These are phyloP conservation scores for Byssoonygena ceratinophila DNA, from an alignment of 2,329 filamentous ascomycete species.

Conservation along the genomic window DNA sequence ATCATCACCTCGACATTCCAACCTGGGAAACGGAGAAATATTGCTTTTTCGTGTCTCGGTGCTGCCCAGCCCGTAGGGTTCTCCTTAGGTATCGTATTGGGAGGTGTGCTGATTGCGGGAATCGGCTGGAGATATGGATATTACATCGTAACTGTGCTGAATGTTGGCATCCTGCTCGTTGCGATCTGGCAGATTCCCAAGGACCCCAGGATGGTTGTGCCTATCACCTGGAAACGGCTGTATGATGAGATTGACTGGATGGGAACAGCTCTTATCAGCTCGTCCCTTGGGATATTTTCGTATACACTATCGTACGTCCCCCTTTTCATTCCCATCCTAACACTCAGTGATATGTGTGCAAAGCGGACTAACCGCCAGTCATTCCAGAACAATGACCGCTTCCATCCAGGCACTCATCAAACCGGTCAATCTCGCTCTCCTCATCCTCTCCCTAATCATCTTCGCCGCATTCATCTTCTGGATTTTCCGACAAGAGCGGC, in stretches of 20 bases:
- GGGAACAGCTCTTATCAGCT: conserved; percentile 39
- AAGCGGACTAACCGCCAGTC: background rate
- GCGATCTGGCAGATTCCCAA: conserved; percentile 13
- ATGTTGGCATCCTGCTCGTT: conserved; percentile 8
- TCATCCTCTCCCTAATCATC: conserved; percentile 18
- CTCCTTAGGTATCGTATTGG: conserved; percentile 39
- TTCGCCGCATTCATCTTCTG: conserved; percentile 43
- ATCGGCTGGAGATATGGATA: conserved; percentile 47
- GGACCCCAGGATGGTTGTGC: conserved; percentile 11
- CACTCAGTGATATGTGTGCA: background rate
- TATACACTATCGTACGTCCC: conserved; percentile 42
- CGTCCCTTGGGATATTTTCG: conserved; percentile 41
- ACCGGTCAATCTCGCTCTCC: conserved; percentile 41
- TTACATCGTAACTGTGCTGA: conserved; percentile 40
- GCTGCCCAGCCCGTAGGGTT: conserved; percentile 43
- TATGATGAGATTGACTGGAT: conserved; percentile 42
- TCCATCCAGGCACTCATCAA: conserved; percentile 47
- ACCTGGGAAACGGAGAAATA: conserved; percentile 38
- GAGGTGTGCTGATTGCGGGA: conserved; percentile 42
- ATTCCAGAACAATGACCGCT: conserved; percentile 23
- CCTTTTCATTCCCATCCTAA: background rate
- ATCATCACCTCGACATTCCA: conserved; percentile 40
- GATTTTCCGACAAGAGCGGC: conserved; percentile 40
- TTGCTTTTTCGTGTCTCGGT: conserved; percentile 43
- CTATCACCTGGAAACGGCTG: conserved; percentile 10